These are phyloP conservation scores for grape (Vitis vinifera) DNA, from an alignment of 164 flowering plant species.

Conservation along the genomic window DNA sequence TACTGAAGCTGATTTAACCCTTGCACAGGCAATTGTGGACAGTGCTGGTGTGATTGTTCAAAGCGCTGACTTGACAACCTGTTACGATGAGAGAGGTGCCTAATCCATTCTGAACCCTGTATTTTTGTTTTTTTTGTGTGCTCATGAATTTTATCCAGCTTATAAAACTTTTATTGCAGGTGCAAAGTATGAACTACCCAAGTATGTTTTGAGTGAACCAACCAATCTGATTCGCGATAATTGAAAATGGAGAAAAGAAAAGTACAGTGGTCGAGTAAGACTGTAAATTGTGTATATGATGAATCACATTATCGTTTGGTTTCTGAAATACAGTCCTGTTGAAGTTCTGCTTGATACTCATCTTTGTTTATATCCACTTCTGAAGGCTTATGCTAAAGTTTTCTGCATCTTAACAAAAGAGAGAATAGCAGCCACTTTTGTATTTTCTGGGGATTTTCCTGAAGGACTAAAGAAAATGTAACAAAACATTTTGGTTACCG, in stretches of 20 bases:
- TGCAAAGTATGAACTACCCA: conserved; percentile 83
- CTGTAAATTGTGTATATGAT: conserved; percentile 50
- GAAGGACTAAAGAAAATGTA: neutral
- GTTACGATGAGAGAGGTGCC: conserved; percentile 81
- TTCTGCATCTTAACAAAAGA: neutral
- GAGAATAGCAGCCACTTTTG: neutral
- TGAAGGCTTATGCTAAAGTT: neutral
- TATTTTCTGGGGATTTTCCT: neutral
- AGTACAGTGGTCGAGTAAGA: conserved; percentile 14
- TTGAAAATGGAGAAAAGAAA: conserved; percentile 25
- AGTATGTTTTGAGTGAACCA: conserved; percentile 79
- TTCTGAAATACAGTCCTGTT: neutral
- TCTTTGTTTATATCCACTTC: neutral
- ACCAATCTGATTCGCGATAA: conserved; percentile 57
- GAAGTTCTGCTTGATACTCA: neutral
- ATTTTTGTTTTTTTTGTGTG: neutral
- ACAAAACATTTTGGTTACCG: neutral
- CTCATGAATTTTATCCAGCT: neutral
- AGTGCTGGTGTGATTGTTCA: conserved; percentile 80
- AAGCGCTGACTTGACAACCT: conserved; percentile 60
- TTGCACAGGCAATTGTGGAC: conserved; percentile 70
- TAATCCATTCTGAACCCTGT: neutral
- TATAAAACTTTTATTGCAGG: conserved; percentile 41
- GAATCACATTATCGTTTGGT: conserved; percentile 12
- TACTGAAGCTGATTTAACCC: conserved; percentile 61